Percentiles rank a stretch among this genome's conserved stretches.
phyloP scores from a whole-genome alignment of 148 eudicot species.

The Cornus florida region DNA sequence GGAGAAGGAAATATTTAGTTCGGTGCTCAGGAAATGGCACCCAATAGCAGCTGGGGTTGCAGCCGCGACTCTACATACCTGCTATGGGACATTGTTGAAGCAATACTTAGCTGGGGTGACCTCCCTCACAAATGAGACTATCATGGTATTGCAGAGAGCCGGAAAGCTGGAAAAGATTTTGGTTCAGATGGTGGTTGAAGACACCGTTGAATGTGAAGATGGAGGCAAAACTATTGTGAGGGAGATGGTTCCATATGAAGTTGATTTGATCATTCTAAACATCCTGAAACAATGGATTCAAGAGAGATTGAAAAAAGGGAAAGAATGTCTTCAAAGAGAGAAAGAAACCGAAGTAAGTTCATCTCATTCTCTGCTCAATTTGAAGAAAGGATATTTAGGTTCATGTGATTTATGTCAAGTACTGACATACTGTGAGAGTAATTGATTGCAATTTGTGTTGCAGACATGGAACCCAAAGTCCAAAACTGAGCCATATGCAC shows the following conservation, averaged over 20 bases:
- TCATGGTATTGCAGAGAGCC: conserved; percentile 65
- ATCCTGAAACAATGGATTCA: conserved; percentile 76
- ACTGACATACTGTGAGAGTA: not conserved
- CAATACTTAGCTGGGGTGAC: conserved; percentile 55
- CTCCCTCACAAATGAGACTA: conserved; percentile 43
- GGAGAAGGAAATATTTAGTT: conserved; percentile 73
- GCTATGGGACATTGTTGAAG: conserved; percentile 68
- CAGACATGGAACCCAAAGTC: conserved; percentile 99
- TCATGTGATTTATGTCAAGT: not conserved
- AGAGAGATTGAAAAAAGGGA: conserved; percentile 53
- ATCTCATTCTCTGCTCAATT: not conserved
- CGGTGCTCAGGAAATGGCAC: conserved; percentile 75
- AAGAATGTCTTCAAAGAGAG: conserved; percentile 63
- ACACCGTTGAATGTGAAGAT: conserved; percentile 78
- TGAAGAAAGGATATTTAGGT: not conserved
- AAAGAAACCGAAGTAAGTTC: conserved; percentile 85
- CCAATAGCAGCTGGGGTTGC: conserved; percentile 83
- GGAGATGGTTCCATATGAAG: conserved; percentile 89
- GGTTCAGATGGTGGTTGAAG: conserved; percentile 86
- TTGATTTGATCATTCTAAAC: conserved; percentile 61
- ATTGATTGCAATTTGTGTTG: conserved; percentile 14
- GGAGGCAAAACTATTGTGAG: conserved; percentile 75
- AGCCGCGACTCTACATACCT: conserved; percentile 67
- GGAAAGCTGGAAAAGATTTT: conserved; percentile 78
- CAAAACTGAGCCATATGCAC: conserved; percentile 84